Evolutionary conservation across 2,329 filamentous ascomycete species (phyloP), one percentile per base, ranked within the genome.

Genomic region (Cladosporium sp.): DNA sequence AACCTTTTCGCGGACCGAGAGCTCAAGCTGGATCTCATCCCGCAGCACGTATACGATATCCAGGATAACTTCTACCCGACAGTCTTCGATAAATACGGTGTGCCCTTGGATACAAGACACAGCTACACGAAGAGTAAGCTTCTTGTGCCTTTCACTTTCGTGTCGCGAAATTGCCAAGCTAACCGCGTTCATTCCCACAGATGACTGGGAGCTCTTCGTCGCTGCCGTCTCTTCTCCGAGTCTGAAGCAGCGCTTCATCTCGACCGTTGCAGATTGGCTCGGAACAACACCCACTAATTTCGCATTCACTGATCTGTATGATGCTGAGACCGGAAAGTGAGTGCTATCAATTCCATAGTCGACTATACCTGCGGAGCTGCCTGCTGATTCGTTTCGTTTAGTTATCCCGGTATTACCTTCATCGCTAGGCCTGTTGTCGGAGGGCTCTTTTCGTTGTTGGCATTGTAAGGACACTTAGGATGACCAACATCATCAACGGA

Each of bases 51-150:
- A 49, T 86, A 85, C 74, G 77, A 83, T 61, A 82, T 83, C 74
- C 84, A 86, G 72, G 82, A 78, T 59, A 68, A 70, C n/a, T 86
- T 85, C 72, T 86, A 86, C 73, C 82, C 81, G 6, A 84, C 82
- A 0, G 76, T 84, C 26, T 77, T 78, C 32, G 71, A 79, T 36
- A 72, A 70, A 3, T 86, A 82, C 66, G 84, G 84, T 34, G 82
- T 86, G 18, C 82, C 83, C 2, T 77, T 86, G 16, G 84, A 86
- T 67, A 84, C 83, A 2, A 74, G 84, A 2, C 80, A 84, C 67
- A 75, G 70, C 3, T 74, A 73, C n/a, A 74, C 72, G 0, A 74
- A 74, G 62, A 67, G 70, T 72, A 57, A 65, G 65, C 53, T 58
- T 16, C n/a, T 2, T 10, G 8, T 10, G 8, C 10, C 53, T 18